Base-by-base conservation (phyloP, 805 yeast genomes). In the Grigorovia yakushimaensis region DNA sequence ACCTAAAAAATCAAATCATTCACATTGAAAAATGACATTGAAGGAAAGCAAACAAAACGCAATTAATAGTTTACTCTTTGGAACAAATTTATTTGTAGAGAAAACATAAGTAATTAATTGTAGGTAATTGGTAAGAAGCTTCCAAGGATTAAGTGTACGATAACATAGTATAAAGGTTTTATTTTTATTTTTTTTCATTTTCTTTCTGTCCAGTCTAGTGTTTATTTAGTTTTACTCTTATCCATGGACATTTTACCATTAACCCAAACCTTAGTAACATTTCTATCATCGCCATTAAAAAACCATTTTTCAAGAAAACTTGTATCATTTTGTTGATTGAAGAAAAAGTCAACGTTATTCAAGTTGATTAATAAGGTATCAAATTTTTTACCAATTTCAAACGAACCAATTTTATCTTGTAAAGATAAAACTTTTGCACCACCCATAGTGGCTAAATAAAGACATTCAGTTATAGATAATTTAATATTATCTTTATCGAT, bases 221-320 rank as follows among this genome's bases (percentile, higher is more conserved):
- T n/a, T n/a, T n/a, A n/a, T n/a, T n/a, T n/a, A n/a, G n/a, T n/a
- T n/a, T n/a, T n/a, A n/a, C n/a, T 36, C 30, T 58, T 52, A 74
- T 66, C 19, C 6, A 36, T 39, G 13, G 39, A 42, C 13, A 30
- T 22, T 6, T 18, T 33, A 9, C 98, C 98, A 58, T 81, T 78
- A 39, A 89, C 89, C 84, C 86, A 93, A 15, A 91, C 96, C 46
- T 72, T 72, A 5, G 68, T 59, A 33, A 91, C 80, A 62, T 93
- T 93, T 59, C 98, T 75, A 63, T 93, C 97, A 66, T 93, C 98
- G 18, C 98, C 98, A 49, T 79, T 77, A 63, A 88, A 93, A 8
- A 91, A 69, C 98, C 98, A 93, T 64, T 88, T 88, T 50, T 85
- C 85, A 3, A 88, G 62, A 58, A 83, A 78, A 24, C 69, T 69